phyloP scores from a whole-genome alignment of 371 early-diverging fungal genomes.

The Zychaea mexicana region DNA sequence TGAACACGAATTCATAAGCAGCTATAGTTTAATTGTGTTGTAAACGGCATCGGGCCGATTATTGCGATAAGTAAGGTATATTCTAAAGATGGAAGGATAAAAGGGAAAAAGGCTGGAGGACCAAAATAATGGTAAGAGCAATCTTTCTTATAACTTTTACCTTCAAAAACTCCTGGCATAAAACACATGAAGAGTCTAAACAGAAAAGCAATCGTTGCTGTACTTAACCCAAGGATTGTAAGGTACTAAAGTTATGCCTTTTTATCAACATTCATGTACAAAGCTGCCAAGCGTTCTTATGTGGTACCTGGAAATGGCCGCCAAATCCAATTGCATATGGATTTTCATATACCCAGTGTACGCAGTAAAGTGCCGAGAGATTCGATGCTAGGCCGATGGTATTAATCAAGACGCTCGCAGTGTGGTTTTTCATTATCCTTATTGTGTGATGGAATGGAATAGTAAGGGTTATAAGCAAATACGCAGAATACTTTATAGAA shows the following conservation, averaged over 20 bases:
- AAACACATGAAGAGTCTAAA: slow-evolving; percentile 17
- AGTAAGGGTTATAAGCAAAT: no score
- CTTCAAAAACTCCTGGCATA: slow-evolving; percentile 14
- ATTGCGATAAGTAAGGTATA: no score
- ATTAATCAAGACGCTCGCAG: slow-evolving; percentile 24
- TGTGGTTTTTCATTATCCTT: not conserved
- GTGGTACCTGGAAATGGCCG: slow-evolving; percentile 46
- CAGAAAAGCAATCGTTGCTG: slow-evolving; percentile 25
- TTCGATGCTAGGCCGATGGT: slow-evolving; percentile 34
- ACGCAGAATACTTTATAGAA: no score
- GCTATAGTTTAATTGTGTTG: slow-evolving; percentile 4
- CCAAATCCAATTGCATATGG: slow-evolving; percentile 44
- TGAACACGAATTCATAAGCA: slow-evolving; percentile 26
- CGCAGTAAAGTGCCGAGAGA: slow-evolving; percentile 25
- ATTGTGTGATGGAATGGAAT: not conserved
- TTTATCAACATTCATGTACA: not conserved
- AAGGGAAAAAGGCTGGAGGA: not conserved
- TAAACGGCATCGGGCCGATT: not conserved
- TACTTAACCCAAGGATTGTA: slow-evolving; percentile 28
- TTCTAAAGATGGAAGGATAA: not conserved
- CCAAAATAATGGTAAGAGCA: not conserved
- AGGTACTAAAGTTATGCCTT: slow-evolving; percentile 13
- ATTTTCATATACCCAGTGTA: slow-evolving; percentile 36
- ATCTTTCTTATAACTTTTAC: slow-evolving; percentile 11
- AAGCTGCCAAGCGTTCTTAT: not conserved